Evolutionary conservation across 2,329 filamentous ascomycete species (phyloP).

Genomic region (Fusarium phyllophilum): DNA sequence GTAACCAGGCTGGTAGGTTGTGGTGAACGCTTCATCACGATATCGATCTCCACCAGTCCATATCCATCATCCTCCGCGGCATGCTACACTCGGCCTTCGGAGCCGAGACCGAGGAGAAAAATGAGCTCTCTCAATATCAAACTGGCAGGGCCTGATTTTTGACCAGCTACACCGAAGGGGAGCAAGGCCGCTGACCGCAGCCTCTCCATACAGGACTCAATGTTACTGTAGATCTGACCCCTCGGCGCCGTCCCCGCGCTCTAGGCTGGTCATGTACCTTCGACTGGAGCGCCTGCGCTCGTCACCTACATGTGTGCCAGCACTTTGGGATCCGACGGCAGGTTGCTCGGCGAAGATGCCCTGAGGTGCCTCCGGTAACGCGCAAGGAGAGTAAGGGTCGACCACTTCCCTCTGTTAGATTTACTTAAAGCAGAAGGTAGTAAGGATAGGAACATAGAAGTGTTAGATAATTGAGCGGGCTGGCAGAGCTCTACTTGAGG

Average conservation of each 20-base stretch:
- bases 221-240: background rate
- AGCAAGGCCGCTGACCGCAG: background rate
- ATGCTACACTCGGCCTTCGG: background rate
- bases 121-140: background rate
- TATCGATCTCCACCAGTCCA: background rate
- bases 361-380: background rate
- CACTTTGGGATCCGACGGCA: background rate
- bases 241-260: background rate
- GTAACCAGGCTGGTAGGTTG: no score
- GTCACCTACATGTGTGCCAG: background rate
- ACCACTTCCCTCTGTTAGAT: background rate
- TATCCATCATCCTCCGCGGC: background rate
- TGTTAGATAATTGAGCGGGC: background rate
- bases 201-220: background rate
- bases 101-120: background rate
- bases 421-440: background rate
- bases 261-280: background rate
- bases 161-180: background rate
- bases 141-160: background rate
- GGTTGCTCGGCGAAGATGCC: background rate
- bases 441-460: background rate
- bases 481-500: background rate
- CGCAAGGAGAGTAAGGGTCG: background rate
- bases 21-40: background rate
- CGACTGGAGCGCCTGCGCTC: background rate